Percentiles rank a stretch among this genome's conserved stretches.
Conservation (phyloP, 768 basidiomycete species). For the Cystobasidium ongulense region DNA sequence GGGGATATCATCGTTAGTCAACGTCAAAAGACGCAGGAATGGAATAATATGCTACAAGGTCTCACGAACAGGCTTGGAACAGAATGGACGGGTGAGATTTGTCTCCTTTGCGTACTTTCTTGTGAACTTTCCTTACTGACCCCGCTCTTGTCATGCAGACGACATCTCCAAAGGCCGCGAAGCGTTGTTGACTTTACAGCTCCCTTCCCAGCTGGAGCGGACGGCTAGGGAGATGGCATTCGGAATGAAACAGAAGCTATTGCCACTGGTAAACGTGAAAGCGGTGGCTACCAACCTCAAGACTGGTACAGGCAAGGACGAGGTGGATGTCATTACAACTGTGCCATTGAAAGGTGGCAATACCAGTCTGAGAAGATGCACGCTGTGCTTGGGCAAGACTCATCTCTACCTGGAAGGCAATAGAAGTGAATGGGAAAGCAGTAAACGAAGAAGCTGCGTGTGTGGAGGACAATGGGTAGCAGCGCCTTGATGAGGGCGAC, state of each 20-base stretch:
- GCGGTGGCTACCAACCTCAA: neutral
- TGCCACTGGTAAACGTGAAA: neutral
- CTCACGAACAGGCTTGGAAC: neutral
- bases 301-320: neutral
- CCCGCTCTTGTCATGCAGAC: neutral
- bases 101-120: neutral
- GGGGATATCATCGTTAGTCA: slow-evolving; percentile 8
- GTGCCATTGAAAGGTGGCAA: neutral
- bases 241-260: slow-evolving; percentile 7
- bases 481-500: neutral
- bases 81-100: neutral
- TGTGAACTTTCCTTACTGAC: neutral
- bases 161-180: neutral
- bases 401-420: neutral
- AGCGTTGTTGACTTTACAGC: neutral
- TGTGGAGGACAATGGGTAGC: slow-evolving; percentile 4
- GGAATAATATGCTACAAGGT: slow-evolving; percentile 5
- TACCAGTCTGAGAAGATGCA: neutral
- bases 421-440: slow-evolving; percentile 9
- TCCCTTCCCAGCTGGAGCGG: neutral
- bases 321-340: neutral
- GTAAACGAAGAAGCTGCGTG: slow-evolving; percentile 22
- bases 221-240: neutral
- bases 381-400: neutral
- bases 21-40: slow-evolving; percentile 16